These are phyloP conservation scores for Eucalyptus polybractea DNA, from an alignment of 345 rosid species.

Conservation along the genomic window DNA sequence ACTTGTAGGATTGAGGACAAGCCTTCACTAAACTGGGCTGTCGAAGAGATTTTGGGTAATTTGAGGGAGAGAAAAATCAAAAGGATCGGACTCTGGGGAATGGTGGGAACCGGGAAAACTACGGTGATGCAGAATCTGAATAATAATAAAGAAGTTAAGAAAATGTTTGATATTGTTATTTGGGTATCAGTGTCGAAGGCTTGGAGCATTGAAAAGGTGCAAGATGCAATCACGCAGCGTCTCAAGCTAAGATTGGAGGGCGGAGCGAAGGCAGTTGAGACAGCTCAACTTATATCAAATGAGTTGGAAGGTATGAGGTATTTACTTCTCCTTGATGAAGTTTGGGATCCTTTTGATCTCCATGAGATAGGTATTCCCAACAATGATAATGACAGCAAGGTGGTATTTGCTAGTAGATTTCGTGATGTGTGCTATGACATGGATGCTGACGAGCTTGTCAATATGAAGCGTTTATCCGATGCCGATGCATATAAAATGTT, in stretches of 20 bases:
- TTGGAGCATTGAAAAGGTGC: background rate
- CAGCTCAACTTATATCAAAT: too few species aligned
- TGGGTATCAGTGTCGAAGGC: slow-evolving; percentile 2
- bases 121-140: slow-evolving; percentile 21
- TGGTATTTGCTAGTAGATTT: slow-evolving; percentile 11
- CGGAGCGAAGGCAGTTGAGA: too few species aligned
- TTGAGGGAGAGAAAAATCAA: background rate
- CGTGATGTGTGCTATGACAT: background rate
- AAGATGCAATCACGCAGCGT: too few species aligned
- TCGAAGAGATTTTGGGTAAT: background rate
- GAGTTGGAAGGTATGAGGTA: background rate
- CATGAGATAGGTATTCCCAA: slow-evolving; percentile 3
- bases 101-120: slow-evolving; percentile 17
- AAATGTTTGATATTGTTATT: slow-evolving; percentile 15
- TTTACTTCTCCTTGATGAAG: slow-evolving; percentile 17
- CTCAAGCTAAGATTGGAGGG: too few species aligned
- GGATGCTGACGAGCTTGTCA: slow-evolving; percentile 3
- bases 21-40: background rate
- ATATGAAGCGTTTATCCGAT: background rate
- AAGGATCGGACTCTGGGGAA: slow-evolving; percentile 13
- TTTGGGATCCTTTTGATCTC: background rate
- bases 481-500: slow-evolving; percentile 15
- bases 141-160: background rate
- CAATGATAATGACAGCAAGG: slow-evolving; percentile 1
- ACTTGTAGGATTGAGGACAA: background rate